Percentiles rank a stretch among this genome's conserved stretches.
Evolutionary conservation across 208 protist species (phyloP).

Genomic region (Borovskyia barvae): DNA sequence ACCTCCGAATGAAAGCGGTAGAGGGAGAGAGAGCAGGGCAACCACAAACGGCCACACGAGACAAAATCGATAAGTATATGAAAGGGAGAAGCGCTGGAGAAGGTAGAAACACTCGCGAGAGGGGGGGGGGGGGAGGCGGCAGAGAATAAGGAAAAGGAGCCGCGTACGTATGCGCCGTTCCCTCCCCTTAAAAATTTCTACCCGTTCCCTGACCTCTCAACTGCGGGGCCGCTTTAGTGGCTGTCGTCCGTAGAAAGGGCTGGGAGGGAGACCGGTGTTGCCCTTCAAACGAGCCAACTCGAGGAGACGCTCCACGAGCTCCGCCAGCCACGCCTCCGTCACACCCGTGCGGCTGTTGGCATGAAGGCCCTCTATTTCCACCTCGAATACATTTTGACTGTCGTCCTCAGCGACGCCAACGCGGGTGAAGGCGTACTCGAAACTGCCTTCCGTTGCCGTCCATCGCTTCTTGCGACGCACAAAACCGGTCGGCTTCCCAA

Average conservation of each 20-base stretch:
- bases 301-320: slow-evolving; percentile 39
- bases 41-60: too few species aligned
- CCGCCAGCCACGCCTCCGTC: slow-evolving; percentile 45
- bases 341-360: slow-evolving; percentile 26
- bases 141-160: too few species aligned
- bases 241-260: too few species aligned
- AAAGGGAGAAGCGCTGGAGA: too few species aligned
- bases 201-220: too few species aligned
- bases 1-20: too few species aligned
- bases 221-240: not conserved
- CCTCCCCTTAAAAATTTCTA: too few species aligned
- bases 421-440: slow-evolving; percentile 68
- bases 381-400: slow-evolving; percentile 35
- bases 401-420: slow-evolving; percentile 21
- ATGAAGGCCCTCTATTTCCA: slow-evolving; percentile 73
- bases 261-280: slow-evolving; percentile 18
- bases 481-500: slow-evolving; percentile 21
- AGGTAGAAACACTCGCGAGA: too few species aligned
- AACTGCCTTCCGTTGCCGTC: slow-evolving; percentile 34
- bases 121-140: too few species aligned
- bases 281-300: slow-evolving; percentile 30
- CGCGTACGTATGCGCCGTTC: too few species aligned
- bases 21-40: too few species aligned
- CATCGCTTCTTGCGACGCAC: slow-evolving; percentile 56
- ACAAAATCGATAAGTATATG: too few species aligned